Conservation (phyloP, 306 rosid genomes). For the Carpinus fangiana region DNA sequence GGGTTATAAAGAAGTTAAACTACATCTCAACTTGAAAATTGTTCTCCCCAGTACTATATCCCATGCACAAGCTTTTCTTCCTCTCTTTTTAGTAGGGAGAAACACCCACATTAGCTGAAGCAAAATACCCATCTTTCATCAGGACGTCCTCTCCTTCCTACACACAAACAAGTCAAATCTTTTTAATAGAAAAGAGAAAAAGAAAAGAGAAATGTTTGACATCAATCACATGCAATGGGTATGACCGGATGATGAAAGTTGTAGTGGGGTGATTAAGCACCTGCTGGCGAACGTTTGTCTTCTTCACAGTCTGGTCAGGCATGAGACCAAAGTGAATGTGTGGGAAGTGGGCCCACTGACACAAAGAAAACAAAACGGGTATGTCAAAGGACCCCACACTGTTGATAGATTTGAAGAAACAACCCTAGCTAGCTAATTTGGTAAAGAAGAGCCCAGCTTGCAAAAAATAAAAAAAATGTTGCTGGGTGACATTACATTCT, state of each 20-base stretch:
- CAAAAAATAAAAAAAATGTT: slow-evolving; percentile 22
- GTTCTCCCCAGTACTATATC: not conserved
- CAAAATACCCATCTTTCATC: slow-evolving; percentile 67
- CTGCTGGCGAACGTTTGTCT: slow-evolving; percentile 71
- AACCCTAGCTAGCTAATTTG: slow-evolving; percentile 23
- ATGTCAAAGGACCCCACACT: slow-evolving; percentile 13
- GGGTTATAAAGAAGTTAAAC: not conserved
- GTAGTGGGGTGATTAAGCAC: slow-evolving; percentile 37
- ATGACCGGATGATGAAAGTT: not conserved
- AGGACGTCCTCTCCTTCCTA: slow-evolving; percentile 83
- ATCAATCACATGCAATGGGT: not conserved
- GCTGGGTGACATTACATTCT: slow-evolving; percentile 65
- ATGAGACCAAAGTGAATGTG: slow-evolving; percentile 94
- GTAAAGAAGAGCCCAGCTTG: slow-evolving; percentile 19
- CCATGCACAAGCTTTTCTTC: not conserved
- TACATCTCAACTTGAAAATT: not conserved
- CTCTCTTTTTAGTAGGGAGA: slow-evolving; percentile 55
- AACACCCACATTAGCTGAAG: slow-evolving; percentile 65
- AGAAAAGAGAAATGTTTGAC: not conserved
- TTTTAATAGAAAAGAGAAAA: not conserved
- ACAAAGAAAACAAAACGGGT: slow-evolving; percentile 30
- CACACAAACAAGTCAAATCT: not conserved
- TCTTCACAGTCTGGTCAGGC: slow-evolving; percentile 92
- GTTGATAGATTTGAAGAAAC: not conserved
- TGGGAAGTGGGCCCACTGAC: slow-evolving; percentile 99